These are phyloP conservation scores for Parmelia sp. DNA, from an alignment of 495 filamentous ascomycete species.

Conservation along the genomic window DNA sequence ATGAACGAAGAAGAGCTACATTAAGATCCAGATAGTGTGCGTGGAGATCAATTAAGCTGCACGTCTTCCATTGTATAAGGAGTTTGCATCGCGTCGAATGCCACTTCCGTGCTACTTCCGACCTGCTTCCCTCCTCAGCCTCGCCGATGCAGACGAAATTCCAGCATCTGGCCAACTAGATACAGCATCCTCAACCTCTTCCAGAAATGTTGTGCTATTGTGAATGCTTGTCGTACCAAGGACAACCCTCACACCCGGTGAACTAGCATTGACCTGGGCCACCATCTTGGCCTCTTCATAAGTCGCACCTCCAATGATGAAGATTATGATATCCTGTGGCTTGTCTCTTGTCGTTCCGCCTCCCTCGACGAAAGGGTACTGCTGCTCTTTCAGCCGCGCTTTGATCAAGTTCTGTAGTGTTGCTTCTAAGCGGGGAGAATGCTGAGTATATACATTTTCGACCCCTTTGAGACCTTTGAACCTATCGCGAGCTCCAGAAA, in stretches of 20 bases:
- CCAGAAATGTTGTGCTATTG: constrained; percentile 80
- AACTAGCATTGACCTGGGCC: constrained; percentile 83
- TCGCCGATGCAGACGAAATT: constrained; percentile 61
- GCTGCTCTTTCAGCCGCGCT: constrained; percentile 71
- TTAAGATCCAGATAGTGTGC: not conserved
- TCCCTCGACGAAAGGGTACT: constrained; percentile 89
- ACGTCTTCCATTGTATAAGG: not conserved
- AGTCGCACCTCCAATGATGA: constrained; percentile 86
- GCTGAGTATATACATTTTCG: constrained; percentile 98
- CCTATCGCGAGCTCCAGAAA: constrained; percentile 78
- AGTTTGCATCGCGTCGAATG: not conserved
- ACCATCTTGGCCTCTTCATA: constrained; percentile 96
- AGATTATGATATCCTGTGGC: constrained; percentile 91
- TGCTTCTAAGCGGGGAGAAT: constrained; percentile 79
- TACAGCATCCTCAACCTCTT: constrained; percentile 77
- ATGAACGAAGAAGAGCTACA: not conserved
- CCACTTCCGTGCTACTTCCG: constrained; percentile 33
- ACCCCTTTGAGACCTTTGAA: constrained; percentile 96
- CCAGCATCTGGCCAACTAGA: constrained; percentile 70
- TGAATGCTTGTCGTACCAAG: constrained; percentile 78
- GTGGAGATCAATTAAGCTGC: not conserved
- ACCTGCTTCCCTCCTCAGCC: constrained; percentile 60
- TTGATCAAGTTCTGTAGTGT: constrained; percentile 91
- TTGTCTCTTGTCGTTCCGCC: constrained; percentile 80
- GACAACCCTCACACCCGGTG: constrained; percentile 81